Base-by-base conservation (phyloP, 1,284 basidiomycete genomes). In the Boletus holoroseus region DNA sequence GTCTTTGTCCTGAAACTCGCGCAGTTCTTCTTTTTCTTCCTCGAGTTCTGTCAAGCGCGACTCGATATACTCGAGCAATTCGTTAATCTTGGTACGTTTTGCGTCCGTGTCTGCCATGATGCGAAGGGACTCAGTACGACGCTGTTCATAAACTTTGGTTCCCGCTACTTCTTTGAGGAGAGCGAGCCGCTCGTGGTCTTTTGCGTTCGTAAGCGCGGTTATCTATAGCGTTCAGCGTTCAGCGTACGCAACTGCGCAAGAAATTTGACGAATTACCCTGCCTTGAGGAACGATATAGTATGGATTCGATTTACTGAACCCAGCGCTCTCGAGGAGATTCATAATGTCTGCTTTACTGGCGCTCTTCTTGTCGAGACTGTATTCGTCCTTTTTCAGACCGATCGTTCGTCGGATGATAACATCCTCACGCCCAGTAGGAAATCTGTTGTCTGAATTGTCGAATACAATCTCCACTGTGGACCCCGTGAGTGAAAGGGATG, bases 221-320 rank as follows among this genome's bases (percentile, higher is more conserved):
- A 99, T 98, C 88, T 95, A 53, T 1, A 15, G 13, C 2, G 27
- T 7, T 28, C 20, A 39, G 3, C 6, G 11, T 68, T 68, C 42
- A 59, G 45, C 28, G 11, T 11, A 28, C 37, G 36, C 24, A 28
- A 12, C 34, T 22, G 42, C 18, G 39, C 15, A 16, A 0, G 20
- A 16, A 45, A 26, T 16, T 4, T 5, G 9, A 24, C 8, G n/a
- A 77, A 85, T 68, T 62, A 94, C 93, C 49, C 95, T 77, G 53
- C 95, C 95, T 75, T 99, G 95, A 0, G 95, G 95, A 0, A 99
- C 95, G 57, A 99, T 99, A 66, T 99, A 99, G 71, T 99, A 99
- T 0, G 96, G 96, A 63, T 99, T 99, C 32, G 89, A 90, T 66
- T 92, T 88, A 68, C 90, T 94, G 73, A 99, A 99, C 2, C 96